These are phyloP conservation scores for Gymnopilus junonius DNA, from an alignment of 768 basidiomycete genomes.

Conservation along the genomic window DNA sequence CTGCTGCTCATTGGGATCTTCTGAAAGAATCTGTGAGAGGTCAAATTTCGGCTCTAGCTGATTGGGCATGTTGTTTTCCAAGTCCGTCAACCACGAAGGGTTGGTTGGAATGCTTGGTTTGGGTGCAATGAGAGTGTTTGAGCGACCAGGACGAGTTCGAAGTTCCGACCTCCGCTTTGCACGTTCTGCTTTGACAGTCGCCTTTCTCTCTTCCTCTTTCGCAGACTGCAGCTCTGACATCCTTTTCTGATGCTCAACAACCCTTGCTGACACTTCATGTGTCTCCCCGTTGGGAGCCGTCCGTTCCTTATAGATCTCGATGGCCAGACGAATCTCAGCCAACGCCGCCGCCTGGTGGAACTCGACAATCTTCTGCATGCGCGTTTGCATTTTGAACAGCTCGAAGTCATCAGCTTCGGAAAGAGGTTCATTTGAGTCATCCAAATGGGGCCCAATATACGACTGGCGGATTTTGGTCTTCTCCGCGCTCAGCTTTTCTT, in stretches of 20 bases:
- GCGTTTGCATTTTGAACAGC: slow-evolving; percentile 47
- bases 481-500: slow-evolving; percentile 10
- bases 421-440: slow-evolving; percentile 33
- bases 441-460: slow-evolving; percentile 40
- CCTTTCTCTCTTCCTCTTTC: slow-evolving; percentile 56
- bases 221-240: slow-evolving; percentile 44
- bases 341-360: slow-evolving; percentile 52
- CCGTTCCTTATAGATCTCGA: slow-evolving; percentile 40
- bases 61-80: slow-evolving; percentile 14
- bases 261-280: slow-evolving; percentile 33
- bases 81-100: slow-evolving; percentile 21
- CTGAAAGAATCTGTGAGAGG: slow-evolving; percentile 15
- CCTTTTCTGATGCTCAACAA: slow-evolving; percentile 42
- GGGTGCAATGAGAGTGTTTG: slow-evolving; percentile 24
- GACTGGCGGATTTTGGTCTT: slow-evolving; percentile 29
- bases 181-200: slow-evolving; percentile 43
- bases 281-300: slow-evolving; percentile 34
- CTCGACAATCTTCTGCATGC: slow-evolving; percentile 51
- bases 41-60: slow-evolving; percentile 17
- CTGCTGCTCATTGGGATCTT: slow-evolving; percentile 13
- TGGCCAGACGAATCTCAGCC: slow-evolving; percentile 44
- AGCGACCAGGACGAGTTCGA: slow-evolving; percentile 16
- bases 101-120: slow-evolving; percentile 20
- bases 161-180: slow-evolving; percentile 36
- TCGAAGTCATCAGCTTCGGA: slow-evolving; percentile 43